phyloP scores from a whole-genome alignment of 305 asterid species.

The Fraxinus xanthoxyloides region DNA sequence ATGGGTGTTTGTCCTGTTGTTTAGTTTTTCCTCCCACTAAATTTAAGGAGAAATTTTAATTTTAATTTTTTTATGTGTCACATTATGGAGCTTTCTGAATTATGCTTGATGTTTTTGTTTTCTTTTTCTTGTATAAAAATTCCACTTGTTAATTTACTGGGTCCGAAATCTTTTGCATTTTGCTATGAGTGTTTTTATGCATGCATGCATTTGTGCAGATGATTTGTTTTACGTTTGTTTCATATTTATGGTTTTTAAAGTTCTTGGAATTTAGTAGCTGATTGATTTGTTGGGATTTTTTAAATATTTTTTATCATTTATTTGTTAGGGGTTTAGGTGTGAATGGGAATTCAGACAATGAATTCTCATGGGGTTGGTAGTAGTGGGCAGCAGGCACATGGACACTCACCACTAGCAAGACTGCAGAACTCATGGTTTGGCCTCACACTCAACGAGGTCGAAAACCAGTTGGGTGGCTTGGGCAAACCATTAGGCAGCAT shows the following conservation, averaged over 20 bases:
- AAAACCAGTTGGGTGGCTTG: conserved; percentile 47
- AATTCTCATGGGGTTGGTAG: conserved; percentile 48
- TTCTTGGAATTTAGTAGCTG: conserved; percentile 3
- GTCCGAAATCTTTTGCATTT: conserved; percentile 11
- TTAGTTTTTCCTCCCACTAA: conserved; percentile 7
- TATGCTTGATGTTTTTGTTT: not conserved
- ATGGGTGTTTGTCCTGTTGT: conserved; percentile 16
- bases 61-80: not conserved
- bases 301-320: not conserved
- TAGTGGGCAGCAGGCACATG: conserved; percentile 48
- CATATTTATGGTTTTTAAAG: not conserved
- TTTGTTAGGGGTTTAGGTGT: conserved; percentile 31
- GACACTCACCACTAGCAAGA: conserved; percentile 35
- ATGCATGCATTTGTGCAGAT: conserved; percentile 1
- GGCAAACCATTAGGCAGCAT: conserved; percentile 66
- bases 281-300: conserved; percentile 6
- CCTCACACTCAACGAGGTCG: conserved; percentile 58
- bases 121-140: not conserved
- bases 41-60: not conserved
- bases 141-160: conserved; percentile 5
- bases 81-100: not conserved
- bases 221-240: not conserved
- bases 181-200: not conserved
- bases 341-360: conserved; percentile 77
- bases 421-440: conserved; percentile 60